Conservation (phyloP, 1,284 basidiomycete species). For the Ustilago trichophora region DNA sequence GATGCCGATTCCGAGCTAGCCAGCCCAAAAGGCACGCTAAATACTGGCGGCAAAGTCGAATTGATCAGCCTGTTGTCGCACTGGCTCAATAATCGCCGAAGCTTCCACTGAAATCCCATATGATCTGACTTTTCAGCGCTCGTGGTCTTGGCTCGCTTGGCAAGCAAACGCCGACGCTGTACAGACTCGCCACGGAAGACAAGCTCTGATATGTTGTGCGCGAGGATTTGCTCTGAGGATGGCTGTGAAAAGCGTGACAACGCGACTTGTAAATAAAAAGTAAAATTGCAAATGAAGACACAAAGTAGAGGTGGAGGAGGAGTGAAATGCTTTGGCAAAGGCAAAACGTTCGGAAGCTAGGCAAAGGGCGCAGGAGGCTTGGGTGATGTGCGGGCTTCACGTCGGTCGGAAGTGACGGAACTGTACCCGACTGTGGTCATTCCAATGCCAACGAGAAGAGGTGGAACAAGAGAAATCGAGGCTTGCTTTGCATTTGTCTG, state of each 20-base stretch:
- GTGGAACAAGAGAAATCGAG: no score
- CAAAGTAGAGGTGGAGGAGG: not conserved
- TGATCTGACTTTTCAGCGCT: not conserved
- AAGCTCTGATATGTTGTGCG: no score
- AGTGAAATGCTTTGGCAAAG: not conserved
- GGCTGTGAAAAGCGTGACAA: no score
- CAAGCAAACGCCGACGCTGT: constrained; percentile 7
- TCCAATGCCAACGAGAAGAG: no score
- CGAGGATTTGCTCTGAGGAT: no score
- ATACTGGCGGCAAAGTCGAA: no score
- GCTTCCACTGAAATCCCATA: no score
- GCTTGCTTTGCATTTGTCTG: not conserved
- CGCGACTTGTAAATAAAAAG: not conserved
- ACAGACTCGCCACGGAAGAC: no score
- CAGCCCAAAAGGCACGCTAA: no score
- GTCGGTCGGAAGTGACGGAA: constrained; percentile 8
- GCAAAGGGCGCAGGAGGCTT: no score
- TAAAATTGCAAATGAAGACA: not conserved
- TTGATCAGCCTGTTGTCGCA: no score
- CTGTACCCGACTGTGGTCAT: not conserved
- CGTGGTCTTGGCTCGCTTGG: constrained; percentile 8
- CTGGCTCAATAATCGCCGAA: no score
- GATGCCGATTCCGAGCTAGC: constrained; percentile 2
- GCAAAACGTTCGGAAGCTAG: not conserved
- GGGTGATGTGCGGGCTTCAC: not conserved